phyloP scores from a whole-genome alignment of 1,139 yeast species.

The Suhomyces panamericanus region DNA sequence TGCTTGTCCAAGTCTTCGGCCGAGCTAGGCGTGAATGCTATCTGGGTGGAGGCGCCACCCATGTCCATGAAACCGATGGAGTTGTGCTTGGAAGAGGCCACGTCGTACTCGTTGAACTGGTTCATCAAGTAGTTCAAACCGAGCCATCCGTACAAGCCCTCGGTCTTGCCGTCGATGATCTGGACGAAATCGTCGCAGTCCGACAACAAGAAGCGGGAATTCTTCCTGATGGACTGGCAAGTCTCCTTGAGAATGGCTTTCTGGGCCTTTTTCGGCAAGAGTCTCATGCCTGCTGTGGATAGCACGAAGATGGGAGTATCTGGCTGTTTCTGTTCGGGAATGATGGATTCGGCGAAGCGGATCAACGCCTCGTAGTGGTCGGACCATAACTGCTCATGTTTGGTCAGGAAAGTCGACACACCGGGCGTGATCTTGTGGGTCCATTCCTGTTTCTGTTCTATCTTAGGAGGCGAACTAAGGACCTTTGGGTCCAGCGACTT shows the following conservation, averaged over 20 bases:
- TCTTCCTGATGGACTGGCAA: slow-evolving; percentile 48
- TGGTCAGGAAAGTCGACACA: slow-evolving; percentile 51
- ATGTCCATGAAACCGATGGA: slow-evolving; percentile 83
- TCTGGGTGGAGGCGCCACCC: slow-evolving; percentile 88
- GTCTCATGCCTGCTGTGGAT: slow-evolving; percentile 84
- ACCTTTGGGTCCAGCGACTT: slow-evolving; percentile 26
- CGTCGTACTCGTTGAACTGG: slow-evolving; percentile 48
- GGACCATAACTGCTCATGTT: slow-evolving; percentile 53
- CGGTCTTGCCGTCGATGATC: slow-evolving; percentile 77
- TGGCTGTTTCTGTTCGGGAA: slow-evolving; percentile 53
- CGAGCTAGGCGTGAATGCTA: slow-evolving; percentile 71
- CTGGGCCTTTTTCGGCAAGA: slow-evolving; percentile 51
- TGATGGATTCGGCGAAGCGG: slow-evolving; percentile 55
- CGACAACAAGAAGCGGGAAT: slow-evolving; percentile 50
- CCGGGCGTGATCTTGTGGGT: slow-evolving; percentile 68
- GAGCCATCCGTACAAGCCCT: slow-evolving; percentile 81
- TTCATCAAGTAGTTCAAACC: slow-evolving; percentile 69
- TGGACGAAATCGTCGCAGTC: slow-evolving; percentile 63
- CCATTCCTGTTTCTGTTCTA: slow-evolving; percentile 61
- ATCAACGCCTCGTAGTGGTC: slow-evolving; percentile 58
- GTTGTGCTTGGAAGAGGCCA: slow-evolving; percentile 34
- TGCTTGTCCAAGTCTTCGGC: slow-evolving; percentile 54
- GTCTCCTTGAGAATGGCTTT: slow-evolving; percentile 49
- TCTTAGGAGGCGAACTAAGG: slow-evolving; percentile 59
- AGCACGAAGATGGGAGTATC: slow-evolving; percentile 71